These are phyloP conservation scores for Nicotiana undulata DNA, from an alignment of 257 asterid species.

Conservation along the genomic window DNA sequence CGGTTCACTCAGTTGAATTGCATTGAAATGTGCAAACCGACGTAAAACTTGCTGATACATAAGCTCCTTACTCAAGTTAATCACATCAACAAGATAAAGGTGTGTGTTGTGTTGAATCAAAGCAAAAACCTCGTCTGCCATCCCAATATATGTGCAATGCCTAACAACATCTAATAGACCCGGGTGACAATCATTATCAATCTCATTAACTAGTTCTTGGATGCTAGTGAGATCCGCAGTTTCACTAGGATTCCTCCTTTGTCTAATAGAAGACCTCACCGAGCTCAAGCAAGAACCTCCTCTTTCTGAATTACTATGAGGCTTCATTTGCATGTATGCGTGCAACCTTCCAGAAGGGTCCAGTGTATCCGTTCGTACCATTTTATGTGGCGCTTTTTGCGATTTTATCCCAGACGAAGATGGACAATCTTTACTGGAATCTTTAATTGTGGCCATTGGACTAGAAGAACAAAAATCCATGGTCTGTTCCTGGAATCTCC, in stretches of 20 bases:
- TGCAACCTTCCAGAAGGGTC: slow-evolving; percentile 99
- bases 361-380: slow-evolving; percentile 86
- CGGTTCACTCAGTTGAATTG: slow-evolving; percentile 87
- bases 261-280: slow-evolving; percentile 74
- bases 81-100: slow-evolving; percentile 87
- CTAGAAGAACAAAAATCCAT: slow-evolving; percentile 42
- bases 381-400: slow-evolving; percentile 77
- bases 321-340: slow-evolving; percentile 65
- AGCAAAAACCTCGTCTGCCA: slow-evolving; percentile 88
- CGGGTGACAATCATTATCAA: slow-evolving; percentile 63
- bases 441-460: slow-evolving; percentile 33
- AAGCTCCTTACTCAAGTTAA: slow-evolving; percentile 94
- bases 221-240: slow-evolving; percentile 90
- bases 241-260: slow-evolving; percentile 84
- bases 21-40: slow-evolving; percentile 90
- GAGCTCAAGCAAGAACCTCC: slow-evolving; percentile 62
- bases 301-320: slow-evolving; percentile 46
- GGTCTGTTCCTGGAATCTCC: slow-evolving; percentile 85
- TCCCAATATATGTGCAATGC: slow-evolving; percentile 82
- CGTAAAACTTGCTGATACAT: slow-evolving; percentile 91
- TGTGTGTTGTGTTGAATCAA: slow-evolving; percentile 80
- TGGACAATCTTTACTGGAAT: slow-evolving; percentile 31
- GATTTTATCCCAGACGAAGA: slow-evolving; percentile 52
- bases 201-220: slow-evolving; percentile 69
- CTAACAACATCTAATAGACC: slow-evolving; percentile 79